phyloP scores from a whole-genome alignment of 371 early-diverging fungal genomes.

The Mortierella sp. region DNA sequence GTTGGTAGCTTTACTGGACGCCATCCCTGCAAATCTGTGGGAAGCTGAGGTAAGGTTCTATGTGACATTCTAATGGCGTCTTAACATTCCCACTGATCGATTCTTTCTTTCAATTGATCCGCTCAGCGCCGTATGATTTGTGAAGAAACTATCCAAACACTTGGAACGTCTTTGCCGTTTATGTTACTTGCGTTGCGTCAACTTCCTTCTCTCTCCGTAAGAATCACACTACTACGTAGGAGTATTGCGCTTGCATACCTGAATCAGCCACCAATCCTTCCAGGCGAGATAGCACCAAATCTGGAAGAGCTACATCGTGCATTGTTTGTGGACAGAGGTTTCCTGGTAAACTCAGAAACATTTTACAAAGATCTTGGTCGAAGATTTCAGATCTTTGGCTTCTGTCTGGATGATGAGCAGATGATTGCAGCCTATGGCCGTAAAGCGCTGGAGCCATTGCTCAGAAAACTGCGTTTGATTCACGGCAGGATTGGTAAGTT shows the following conservation, averaged over 20 bases:
- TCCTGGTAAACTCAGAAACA: conserved; percentile 23
- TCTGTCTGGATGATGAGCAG: conserved; percentile 54
- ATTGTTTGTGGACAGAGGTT: conserved; percentile 32
- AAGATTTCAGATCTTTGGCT: conserved; percentile 31
- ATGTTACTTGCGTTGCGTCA: conserved; percentile 28
- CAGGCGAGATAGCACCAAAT: conserved; percentile 19
- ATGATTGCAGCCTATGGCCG: conserved; percentile 44
- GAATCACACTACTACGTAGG: conserved; percentile 35
- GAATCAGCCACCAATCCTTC: conserved; percentile 21
- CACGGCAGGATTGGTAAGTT: conserved; percentile 44
- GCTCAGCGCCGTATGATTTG: conserved; percentile 28
- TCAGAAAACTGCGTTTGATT: conserved; percentile 30
- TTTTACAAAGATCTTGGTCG: conserved; percentile 30
- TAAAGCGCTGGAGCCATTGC: conserved; percentile 23
- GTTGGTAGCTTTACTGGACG: conserved; percentile 32
- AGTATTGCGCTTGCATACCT: conserved; percentile 40
- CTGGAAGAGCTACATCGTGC: conserved; percentile 42
- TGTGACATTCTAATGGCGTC: background rate
- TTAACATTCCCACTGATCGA: background rate
- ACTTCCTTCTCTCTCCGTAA: conserved; percentile 26
- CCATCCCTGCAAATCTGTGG: conserved; percentile 30
- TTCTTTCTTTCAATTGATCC: background rate
- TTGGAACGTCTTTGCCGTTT: conserved; percentile 44
- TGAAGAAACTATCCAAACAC: conserved; percentile 18
- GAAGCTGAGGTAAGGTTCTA: conserved; percentile 23